Evolutionary conservation across 2,329 filamentous ascomycete species (phyloP).

Genomic region (Exophiala dermatitidis): DNA sequence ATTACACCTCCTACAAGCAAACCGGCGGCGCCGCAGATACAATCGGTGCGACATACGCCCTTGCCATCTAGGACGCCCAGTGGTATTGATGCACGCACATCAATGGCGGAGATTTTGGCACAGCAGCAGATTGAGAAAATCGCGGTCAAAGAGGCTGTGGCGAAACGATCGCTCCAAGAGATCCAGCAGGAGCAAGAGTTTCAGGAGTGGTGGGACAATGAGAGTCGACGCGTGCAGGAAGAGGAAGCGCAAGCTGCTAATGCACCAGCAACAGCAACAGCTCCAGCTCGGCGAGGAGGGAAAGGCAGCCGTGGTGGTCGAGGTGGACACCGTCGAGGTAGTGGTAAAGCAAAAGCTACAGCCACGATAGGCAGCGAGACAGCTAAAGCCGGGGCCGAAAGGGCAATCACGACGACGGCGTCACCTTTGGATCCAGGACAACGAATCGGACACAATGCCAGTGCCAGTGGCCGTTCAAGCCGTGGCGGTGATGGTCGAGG

Average conservation of each 20-base stretch:
- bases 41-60: slow-evolving; percentile 42
- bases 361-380: not conserved
- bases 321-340: slow-evolving; percentile 23
- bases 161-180: slow-evolving; percentile 82
- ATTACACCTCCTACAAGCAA: slow-evolving; percentile 28
- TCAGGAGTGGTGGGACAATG: slow-evolving; percentile 91
- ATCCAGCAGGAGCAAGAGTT: slow-evolving; percentile 97
- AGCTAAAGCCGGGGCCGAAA: not conserved
- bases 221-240: slow-evolving; percentile 64
- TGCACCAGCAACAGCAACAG: slow-evolving; percentile 3
- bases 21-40: slow-evolving; percentile 32
- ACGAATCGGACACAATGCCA: not conserved
- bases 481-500: slow-evolving; percentile 5
- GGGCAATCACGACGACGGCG: not conserved
- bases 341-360: slow-evolving; percentile 21
- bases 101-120: slow-evolving; percentile 79
- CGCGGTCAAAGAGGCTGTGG: slow-evolving; percentile 66
- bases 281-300: slow-evolving; percentile 30
- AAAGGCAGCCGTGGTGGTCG: slow-evolving; percentile 32
- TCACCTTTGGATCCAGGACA: slow-evolving; percentile 4
- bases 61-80: slow-evolving; percentile 24
- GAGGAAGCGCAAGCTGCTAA: slow-evolving; percentile 42
- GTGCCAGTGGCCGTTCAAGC: not conserved
- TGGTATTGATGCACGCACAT: slow-evolving; percentile 35
- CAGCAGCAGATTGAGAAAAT: slow-evolving; percentile 82